phyloP scores from a whole-genome alignment of 73 alveolate genomes.

The Stentor coeruleus region DNA sequence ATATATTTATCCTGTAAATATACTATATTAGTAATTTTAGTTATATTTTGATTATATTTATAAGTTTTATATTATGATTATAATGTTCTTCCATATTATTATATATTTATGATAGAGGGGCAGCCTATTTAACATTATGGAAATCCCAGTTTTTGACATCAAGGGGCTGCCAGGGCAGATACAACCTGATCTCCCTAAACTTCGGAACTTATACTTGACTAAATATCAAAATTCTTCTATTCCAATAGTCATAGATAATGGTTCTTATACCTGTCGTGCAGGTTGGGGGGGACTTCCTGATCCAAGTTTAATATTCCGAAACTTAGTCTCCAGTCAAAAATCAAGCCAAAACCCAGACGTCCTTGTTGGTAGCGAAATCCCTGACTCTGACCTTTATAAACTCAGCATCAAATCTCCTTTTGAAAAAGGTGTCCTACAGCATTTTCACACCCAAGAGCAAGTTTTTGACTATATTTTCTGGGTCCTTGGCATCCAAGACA shows the following conservation, averaged over 20 bases:
- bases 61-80: no score
- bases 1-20: no score
- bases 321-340: constrained; percentile 79
- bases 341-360: constrained; percentile 49
- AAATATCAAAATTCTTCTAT: constrained; percentile 30
- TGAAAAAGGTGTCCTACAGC: constrained; percentile 81
- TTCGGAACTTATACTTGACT: constrained; percentile 30
- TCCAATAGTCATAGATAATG: constrained; percentile 82
- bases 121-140: no score
- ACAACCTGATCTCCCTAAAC: constrained; percentile 24
- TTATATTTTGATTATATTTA: no score
- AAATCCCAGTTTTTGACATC: constrained; percentile 12
- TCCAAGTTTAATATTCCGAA: constrained; percentile 78
- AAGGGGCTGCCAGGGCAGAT: constrained; percentile 24
- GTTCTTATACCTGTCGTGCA: constrained; percentile 83
- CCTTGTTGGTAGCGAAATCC: constrained; percentile 62
- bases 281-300: constrained; percentile 86
- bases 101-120: no score
- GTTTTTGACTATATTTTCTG: constrained; percentile 81
- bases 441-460: constrained; percentile 80
- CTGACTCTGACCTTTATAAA: constrained; percentile 85
- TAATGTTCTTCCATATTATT: no score
- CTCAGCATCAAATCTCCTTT: constrained; percentile 81
- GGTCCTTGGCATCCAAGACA: constrained; percentile 67
- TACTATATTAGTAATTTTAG: no score